Base-by-base conservation (phyloP, 305 asterid genomes). In the Rubia occidens region DNA sequence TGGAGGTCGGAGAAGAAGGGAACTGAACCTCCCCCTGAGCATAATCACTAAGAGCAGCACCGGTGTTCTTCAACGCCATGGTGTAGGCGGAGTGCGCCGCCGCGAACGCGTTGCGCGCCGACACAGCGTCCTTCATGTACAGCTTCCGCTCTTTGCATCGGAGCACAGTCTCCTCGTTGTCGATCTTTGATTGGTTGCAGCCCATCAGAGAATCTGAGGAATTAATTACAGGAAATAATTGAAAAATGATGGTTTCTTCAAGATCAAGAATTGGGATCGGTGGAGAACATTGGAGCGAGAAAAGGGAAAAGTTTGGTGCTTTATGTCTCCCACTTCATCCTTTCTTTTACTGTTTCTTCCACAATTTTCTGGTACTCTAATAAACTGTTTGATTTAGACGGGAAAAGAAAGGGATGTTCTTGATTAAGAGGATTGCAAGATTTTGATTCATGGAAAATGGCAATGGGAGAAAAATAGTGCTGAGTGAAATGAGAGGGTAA, bases 121-220 rank as follows among this genome's bases (percentile, higher is more conserved):
- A 79, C 66, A 94, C 97, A 44, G 99, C 91, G 14, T 83, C 83
- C 74, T 91, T 90, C 96, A 94, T 89, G 78, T 72, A 75, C 71
- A 54, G 84, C 83, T 84, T 89, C 37, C 99, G 86, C 26, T 94
- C 97, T 75, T 80, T 91, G 87, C 99, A 94, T 85, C 99, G 82
- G 8, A 71, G 82, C 24, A 94, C 96, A 17, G 91, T 83, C 82
- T 94, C 99, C 68, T 94, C 97, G 79, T 86, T 88, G 78, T 94
- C 99, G 94, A 94, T 89, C 88, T 87, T 91, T 49, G 99, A 89
- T 76, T 94, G 97, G 55, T 82, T 67, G 82, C 99, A 94, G 61
- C 99, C 99, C 99, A 94, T 94, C 68, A 13, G 63, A 32, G 21
- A 18, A 64, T 7, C 37, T 2, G 55, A 2, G n/a, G 18, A 64